Conservation (phyloP, 2,329 filamentous ascomycete genomes). For the Aspergillus tamarii region DNA sequence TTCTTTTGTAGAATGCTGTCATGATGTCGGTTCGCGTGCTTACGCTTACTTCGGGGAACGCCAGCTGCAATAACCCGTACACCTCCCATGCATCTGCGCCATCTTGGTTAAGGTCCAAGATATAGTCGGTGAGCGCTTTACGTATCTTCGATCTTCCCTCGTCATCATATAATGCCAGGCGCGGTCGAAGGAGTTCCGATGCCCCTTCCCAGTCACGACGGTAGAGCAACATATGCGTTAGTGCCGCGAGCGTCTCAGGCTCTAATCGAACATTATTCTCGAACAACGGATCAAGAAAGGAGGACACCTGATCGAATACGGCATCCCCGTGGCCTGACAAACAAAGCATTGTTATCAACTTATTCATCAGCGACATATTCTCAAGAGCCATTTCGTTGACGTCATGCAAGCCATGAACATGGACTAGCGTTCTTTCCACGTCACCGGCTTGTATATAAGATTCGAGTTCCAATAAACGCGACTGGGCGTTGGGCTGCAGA, state of each 20-base stretch:
- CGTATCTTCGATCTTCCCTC: conserved; percentile 70
- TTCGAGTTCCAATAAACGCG: conserved; percentile 73
- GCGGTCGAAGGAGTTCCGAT: conserved; percentile 78
- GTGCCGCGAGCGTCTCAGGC: conserved; percentile 71
- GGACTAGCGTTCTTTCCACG: conserved; percentile 61
- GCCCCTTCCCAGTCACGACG: conserved; percentile 78
- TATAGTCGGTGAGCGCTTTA: conserved; percentile 68
- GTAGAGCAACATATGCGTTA: conserved; percentile 74
- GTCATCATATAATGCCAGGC: conserved; percentile 44
- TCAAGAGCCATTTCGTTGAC: conserved; percentile 59
- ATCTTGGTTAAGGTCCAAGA: conserved; percentile 62
- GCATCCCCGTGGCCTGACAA: conserved; percentile 54
- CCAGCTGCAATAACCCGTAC: conserved; percentile 61
- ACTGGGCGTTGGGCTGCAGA: conserved; percentile 69
- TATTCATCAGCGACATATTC: conserved; percentile 68
- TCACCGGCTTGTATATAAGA: conserved; percentile 76
- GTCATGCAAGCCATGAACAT: conserved; percentile 57
- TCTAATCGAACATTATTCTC: conserved; percentile 71
- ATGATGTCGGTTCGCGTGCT: conserved; percentile 72
- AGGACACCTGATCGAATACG: conserved; percentile 71
- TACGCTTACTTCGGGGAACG: conserved; percentile 66
- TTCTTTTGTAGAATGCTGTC: conserved; percentile 76
- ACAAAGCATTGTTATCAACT: conserved; percentile 72
- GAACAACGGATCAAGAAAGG: conserved; percentile 73
- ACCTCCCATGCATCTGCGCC: conserved; percentile 66